These are phyloP conservation scores for Calonectria montana DNA, from an alignment of 2,329 filamentous ascomycete species.

Conservation along the genomic window DNA sequence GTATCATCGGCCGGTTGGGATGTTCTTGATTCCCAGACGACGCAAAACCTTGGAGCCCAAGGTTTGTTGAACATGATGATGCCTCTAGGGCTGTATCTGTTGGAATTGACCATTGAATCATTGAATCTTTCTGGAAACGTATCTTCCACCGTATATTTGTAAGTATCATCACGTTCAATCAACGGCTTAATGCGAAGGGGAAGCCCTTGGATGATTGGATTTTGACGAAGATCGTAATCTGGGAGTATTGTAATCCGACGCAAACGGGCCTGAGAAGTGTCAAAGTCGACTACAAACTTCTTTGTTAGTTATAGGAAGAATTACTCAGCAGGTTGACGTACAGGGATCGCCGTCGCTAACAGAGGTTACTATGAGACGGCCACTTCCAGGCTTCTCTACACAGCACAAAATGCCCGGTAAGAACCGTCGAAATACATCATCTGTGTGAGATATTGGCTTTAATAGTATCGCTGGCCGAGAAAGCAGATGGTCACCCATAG, in stretches of 20 bases:
- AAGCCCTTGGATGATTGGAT: conserved; percentile 9
- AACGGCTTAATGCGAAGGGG: conserved; percentile 10
- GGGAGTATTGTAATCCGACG: conserved; percentile 8
- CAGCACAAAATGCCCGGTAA: conserved; percentile 14
- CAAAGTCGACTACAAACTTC: background rate
- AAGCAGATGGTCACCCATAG: conserved; percentile 5
- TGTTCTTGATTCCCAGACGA: conserved; percentile 8
- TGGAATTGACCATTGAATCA: background rate
- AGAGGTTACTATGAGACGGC: background rate
- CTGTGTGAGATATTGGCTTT: background rate
- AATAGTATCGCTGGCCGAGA: conserved; percentile 12
- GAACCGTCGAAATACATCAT: conserved; percentile 11
- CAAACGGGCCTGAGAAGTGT: background rate
- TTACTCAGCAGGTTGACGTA: background rate
- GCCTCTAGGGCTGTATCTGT: background rate
- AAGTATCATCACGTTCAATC: background rate
- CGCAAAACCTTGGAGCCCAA: conserved; percentile 8
- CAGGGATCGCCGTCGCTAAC: background rate
- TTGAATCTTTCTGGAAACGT: conserved; percentile 10
- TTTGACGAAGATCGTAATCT: conserved; percentile 15
- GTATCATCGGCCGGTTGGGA: background rate
- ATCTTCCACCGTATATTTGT: conserved; percentile 8
- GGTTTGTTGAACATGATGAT: conserved; percentile 20
- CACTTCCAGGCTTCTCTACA: conserved; percentile 3
- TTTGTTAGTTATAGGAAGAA: background rate